Base-by-base conservation (phyloP, 2,329 filamentous ascomycete species). In the Periconia sp. region DNA sequence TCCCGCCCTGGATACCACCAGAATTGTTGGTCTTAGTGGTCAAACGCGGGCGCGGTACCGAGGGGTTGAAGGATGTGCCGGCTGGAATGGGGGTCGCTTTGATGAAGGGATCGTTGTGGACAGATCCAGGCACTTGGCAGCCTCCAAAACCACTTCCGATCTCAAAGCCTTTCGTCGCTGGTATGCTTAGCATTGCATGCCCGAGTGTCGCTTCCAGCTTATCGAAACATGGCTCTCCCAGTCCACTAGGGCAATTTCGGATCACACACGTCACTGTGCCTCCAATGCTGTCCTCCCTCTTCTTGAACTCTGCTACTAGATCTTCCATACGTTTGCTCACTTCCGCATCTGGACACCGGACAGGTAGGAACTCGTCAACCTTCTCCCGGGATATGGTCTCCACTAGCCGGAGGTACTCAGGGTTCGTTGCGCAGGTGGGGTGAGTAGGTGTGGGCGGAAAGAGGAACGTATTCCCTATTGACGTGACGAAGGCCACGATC, bases 261-360 rank as follows among this genome's bases (percentile, higher is more conserved):
- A 97, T 91, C 26, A 97, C 88, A 61, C 92, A 97, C 32, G 91
- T 96, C 13, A 97, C 91, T 10, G 90, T 95, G 48, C 94, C 94
- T 46, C 94, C 94, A 56, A 95, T 96, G 74, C 87, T 92, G 76
- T 97, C 92, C 46, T 89, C 73, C 45, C 78, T 79, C 58, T 95
- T 89, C 42, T 86, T 81, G 75, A 87, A 92, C 32, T 86, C 81
- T 57, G 85, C 87, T 57, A 97, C 92, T 56, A 83, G 73, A 8
- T 87, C 79, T 60, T 87, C 87, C 91, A 97, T 97, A 56, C 81
- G 81, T 50, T 77, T 76, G 12, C 82, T 78, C 4, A 79, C 79
- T 5, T 78, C 79, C 24, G 78, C 72, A 63, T 92, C 78, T 5
- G 94, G 94, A 75, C 92, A 96, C 56, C 94, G 84, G 35, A 95